Evolutionary conservation across 2,329 filamentous ascomycete species (phyloP).

Genomic region (Diaporthe vexans): DNA sequence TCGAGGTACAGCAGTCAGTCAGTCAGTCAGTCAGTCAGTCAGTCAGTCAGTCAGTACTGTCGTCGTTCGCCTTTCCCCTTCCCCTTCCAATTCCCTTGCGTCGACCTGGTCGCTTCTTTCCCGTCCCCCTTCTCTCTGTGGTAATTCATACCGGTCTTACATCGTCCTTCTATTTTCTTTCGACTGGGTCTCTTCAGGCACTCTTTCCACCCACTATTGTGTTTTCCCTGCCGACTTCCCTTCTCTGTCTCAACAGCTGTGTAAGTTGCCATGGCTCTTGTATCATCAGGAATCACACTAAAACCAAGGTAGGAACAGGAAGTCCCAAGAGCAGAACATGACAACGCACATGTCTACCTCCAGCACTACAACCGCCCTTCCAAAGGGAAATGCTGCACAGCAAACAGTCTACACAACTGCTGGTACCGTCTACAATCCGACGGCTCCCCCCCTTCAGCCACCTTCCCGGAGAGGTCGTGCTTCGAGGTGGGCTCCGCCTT

Average conservation of each 20-base stretch:
- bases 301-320: background rate
- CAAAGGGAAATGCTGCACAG: constrained; percentile 42
- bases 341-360: constrained; percentile 41
- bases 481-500: constrained; percentile 55
- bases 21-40: constrained; percentile 3
- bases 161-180: background rate
- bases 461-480: constrained; percentile 65
- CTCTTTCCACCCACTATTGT: constrained; percentile 3
- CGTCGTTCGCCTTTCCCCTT: no score
- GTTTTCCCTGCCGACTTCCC: background rate
- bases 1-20: background rate
- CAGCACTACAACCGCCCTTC: constrained; percentile 36
- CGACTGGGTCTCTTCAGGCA: background rate
- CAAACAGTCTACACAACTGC: constrained; percentile 68
- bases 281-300: background rate
- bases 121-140: background rate
- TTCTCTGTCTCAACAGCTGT: constrained; percentile 3
- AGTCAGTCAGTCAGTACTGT: background rate
- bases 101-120: background rate
- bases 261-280: constrained; percentile 14
- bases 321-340: background rate
- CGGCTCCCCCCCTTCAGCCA: constrained; percentile 62
- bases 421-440: constrained; percentile 68
- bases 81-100: background rate
- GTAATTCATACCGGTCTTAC: background rate